phyloP scores from a whole-genome alignment of 176 grass and related monocot genomes.

The Secale cereale region DNA sequence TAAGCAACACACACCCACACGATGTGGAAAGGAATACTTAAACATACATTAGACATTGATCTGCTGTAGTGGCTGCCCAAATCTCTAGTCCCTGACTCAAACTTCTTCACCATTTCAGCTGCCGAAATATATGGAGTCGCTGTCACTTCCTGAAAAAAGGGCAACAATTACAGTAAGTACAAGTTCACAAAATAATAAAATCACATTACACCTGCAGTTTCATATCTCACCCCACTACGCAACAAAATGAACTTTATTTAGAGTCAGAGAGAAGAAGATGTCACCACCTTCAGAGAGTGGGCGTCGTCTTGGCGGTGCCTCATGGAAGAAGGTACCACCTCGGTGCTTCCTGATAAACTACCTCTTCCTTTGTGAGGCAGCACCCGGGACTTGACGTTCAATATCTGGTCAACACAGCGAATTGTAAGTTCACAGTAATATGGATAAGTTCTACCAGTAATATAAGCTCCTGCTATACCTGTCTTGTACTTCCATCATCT shows the following conservation, averaged over 20 bases:
- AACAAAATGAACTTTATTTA: not conserved
- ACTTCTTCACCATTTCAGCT: slow-evolving; percentile 88
- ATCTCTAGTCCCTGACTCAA: slow-evolving; percentile 80
- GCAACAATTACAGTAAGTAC: slow-evolving; percentile 9
- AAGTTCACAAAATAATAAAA: not conserved
- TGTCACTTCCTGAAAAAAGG: slow-evolving; percentile 41
- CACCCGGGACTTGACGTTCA: slow-evolving; percentile 61
- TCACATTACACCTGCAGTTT: not conserved
- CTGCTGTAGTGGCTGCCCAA: slow-evolving; percentile 35
- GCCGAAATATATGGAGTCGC: slow-evolving; percentile 61
- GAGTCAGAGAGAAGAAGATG: not conserved
- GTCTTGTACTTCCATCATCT: slow-evolving; percentile 65
- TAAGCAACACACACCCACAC: too few species aligned
- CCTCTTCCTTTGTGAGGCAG: slow-evolving; percentile 71
- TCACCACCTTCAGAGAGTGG: slow-evolving; percentile 34
- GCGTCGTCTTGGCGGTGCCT: slow-evolving; percentile 29
- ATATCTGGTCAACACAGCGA: slow-evolving; percentile 52
- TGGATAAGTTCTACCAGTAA: not conserved
- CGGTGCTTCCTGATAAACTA: slow-evolving; percentile 29
- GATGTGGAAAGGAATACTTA: not conserved
- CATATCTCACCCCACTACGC: not conserved
- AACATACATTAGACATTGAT: slow-evolving; percentile 43
- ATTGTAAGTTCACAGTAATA: not conserved
- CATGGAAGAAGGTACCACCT: slow-evolving; percentile 27
- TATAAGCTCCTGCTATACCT: slow-evolving; percentile 42